Percentiles rank a stretch among this genome's conserved stretches.
These are phyloP conservation scores for Pleurotus giganteus DNA, from an alignment of 768 basidiomycete genomes.

Conservation along the genomic window DNA sequence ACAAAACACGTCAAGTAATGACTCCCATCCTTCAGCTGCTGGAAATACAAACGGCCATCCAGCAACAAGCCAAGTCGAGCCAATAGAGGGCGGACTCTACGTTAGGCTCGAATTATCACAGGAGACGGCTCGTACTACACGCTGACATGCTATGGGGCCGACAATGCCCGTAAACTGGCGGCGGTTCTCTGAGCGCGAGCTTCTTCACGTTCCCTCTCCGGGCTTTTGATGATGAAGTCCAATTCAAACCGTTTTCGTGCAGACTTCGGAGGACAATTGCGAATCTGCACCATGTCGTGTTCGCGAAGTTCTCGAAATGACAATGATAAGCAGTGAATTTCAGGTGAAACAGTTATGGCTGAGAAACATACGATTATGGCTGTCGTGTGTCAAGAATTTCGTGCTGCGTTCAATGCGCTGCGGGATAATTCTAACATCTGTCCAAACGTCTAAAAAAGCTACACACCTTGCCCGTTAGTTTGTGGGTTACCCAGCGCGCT, in stretches of 20 bases:
- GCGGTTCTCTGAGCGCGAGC: neutral
- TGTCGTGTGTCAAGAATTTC: constrained; percentile 79
- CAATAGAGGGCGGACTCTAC: constrained; percentile 3
- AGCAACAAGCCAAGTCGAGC: constrained; percentile 34
- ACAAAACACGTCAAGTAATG: no score
- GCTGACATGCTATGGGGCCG: no score
- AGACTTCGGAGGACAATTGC: constrained; percentile 80
- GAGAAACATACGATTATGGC: constrained; percentile 55
- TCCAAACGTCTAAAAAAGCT: neutral
- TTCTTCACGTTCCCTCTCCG: constrained; percentile 55
- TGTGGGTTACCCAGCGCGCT: constrained; percentile 69
- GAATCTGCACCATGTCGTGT: constrained; percentile 73
- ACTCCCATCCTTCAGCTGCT: constrained; percentile 41
- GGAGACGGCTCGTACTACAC: no score
- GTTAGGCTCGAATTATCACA: no score
- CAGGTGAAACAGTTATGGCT: constrained; percentile 1
- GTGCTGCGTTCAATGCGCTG: constrained; percentile 75
- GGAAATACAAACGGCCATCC: constrained; percentile 61
- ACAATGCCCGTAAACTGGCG: neutral
- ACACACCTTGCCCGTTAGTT: constrained; percentile 72
- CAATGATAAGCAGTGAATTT: neutral
- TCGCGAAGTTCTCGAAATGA: constrained; percentile 52
- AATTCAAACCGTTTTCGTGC: constrained; percentile 76
- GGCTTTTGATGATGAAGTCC: constrained; percentile 65
- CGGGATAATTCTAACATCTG: constrained; percentile 11